Base-by-base conservation (phyloP, 2,329 filamentous ascomycete species). In the Diaporthe australafricana region DNA sequence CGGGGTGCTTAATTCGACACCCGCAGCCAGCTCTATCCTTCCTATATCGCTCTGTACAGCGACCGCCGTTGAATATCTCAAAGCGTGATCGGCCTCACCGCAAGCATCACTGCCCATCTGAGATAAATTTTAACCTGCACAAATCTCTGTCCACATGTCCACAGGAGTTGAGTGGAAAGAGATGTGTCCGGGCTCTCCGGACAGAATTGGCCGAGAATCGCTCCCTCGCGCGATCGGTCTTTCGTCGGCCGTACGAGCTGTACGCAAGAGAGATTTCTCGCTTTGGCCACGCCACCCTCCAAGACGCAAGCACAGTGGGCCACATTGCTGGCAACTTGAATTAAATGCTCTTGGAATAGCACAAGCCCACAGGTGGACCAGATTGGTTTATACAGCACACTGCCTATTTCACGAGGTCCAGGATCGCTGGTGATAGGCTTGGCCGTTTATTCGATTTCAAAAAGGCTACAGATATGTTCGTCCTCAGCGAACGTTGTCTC, bases 141-240 rank as follows among this genome's bases (percentile, higher is more conserved):
- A 16, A 25, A 38, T 65, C 25, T 22, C n/a, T 50, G 30, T 35
- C n/a, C n/a, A 22, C 8, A 6, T 25, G 17, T n/a, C n/a, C n/a
- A n/a, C n/a, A n/a, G 30, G 60, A 63, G 42, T 27, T 35, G 38
- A 35, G 60, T 27, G 20, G 17, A 47, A 6, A 47, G 20, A 5
- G 20, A 5, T 47, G 35, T 9, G 5, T 14, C 47, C 63, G 63
- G 63, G 16, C 40, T 16, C 30, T 27, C 38, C 66, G 66, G 38
- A 30, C 8, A 20, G 20, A 8, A 22, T 35, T 57, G 30, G 30
- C 55, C 42, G 30, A 25, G 53, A 42, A 35, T 57, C 52, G 66
- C 52, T 40, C 42, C 25, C 60, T 68, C 66, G 66, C 52, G 40
- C 66, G 52, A 60, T 69, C 66, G 53, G 66, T 17, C 32, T 69